Percentiles rank a stretch among this genome's conserved stretches.
phyloP scores from a whole-genome alignment of 768 basidiomycete species.

The Lentinula raphanica region DNA sequence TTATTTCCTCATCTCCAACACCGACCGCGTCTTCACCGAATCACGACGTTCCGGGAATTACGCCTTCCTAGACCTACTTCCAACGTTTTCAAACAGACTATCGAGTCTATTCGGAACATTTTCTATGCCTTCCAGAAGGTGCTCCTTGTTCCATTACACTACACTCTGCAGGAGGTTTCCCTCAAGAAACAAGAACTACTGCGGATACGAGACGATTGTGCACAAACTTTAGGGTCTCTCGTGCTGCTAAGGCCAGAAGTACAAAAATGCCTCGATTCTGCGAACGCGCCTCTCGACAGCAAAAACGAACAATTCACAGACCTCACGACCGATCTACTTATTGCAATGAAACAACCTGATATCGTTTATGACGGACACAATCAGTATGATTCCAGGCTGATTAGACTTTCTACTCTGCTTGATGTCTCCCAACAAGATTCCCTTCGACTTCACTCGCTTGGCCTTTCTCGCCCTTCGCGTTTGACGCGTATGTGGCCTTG shows the following conservation, averaged over 20 bases:
- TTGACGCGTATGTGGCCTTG: constrained; percentile 78
- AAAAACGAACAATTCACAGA: neutral
- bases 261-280: constrained; percentile 15
- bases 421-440: neutral
- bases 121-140: constrained; percentile 12
- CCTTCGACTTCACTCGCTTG: neutral
- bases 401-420: constrained; percentile 15
- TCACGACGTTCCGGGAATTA: constrained; percentile 8
- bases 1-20: constrained; percentile 62
- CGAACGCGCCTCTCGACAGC: neutral
- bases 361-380: constrained; percentile 9
- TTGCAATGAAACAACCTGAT: neutral
- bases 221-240: constrained; percentile 61
- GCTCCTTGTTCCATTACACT: constrained; percentile 45
- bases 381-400: constrained; percentile 23
- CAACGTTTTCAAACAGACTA: neutral
- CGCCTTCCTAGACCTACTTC: constrained; percentile 10
- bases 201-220: constrained; percentile 60
- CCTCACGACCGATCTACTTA: neutral
- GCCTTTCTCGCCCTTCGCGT: constrained; percentile 61
- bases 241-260: constrained; percentile 47
- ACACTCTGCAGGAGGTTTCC: constrained; percentile 63
- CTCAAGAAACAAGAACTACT: constrained; percentile 57
- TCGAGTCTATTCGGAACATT: neutral
- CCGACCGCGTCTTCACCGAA: constrained; percentile 19